A percentile compares a stretch with the other conserved stretches of the same genome.
These are phyloP conservation scores for Suillus lakei DNA, from an alignment of 768 basidiomycete species.

Conservation along the genomic window DNA sequence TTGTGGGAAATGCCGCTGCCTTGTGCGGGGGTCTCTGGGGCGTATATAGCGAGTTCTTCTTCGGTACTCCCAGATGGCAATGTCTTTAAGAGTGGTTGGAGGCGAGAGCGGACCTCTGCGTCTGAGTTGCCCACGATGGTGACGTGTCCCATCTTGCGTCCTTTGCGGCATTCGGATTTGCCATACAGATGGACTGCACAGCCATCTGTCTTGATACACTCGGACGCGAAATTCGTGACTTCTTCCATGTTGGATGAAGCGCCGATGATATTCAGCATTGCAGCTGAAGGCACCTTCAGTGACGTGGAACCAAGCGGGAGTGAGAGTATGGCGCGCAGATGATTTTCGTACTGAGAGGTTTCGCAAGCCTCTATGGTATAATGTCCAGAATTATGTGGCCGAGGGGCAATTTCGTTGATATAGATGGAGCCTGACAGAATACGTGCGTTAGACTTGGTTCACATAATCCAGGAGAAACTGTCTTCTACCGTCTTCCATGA, in stretches of 20 bases:
- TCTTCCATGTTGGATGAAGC: constrained; percentile 66
- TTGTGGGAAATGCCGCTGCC: constrained; percentile 61
- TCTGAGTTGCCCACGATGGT: constrained; percentile 87
- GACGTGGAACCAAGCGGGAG: constrained; percentile 89
- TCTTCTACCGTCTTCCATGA: constrained; percentile 78
- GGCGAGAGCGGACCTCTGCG: constrained; percentile 65
- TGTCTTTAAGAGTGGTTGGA: constrained; percentile 75
- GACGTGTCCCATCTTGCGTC: constrained; percentile 98
- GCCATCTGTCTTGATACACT: constrained; percentile 73
- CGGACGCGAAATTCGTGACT: constrained; percentile 57
- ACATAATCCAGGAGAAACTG: neutral
- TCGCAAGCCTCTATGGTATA: constrained; percentile 98
- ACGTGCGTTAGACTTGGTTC: neutral
- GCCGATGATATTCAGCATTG: constrained; percentile 97
- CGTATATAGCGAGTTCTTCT: constrained; percentile 57
- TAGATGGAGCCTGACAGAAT: constrained; percentile 63
- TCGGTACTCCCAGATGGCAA: constrained; percentile 51
- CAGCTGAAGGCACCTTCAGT: constrained; percentile 84
- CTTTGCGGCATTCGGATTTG: constrained; percentile 87
- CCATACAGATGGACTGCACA: constrained; percentile 91
- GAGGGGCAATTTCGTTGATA: constrained; percentile 97
- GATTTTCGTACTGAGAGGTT: constrained; percentile 97
- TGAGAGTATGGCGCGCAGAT: constrained; percentile 90
- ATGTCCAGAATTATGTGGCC: constrained; percentile 98
- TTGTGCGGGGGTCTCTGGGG: constrained; percentile 48